Evolutionary conservation across 2,329 filamentous ascomycete genomes (phyloP).

Genomic region (Akanthomyces dipterigenus): DNA sequence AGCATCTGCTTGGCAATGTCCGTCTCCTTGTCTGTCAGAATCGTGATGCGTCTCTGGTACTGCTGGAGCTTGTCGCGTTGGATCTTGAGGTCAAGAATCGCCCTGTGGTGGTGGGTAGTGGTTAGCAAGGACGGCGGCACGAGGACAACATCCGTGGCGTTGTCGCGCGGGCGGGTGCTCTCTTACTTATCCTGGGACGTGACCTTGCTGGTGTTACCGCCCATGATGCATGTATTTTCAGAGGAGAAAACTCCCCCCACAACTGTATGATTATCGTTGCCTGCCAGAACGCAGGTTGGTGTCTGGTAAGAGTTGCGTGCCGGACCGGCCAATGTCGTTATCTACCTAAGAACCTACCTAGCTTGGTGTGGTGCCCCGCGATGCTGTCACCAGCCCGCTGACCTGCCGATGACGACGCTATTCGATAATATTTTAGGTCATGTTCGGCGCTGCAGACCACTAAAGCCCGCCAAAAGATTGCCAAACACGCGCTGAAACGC

Average conservation of each 20-base stretch:
- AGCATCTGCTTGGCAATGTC: slow-evolving; percentile 80
- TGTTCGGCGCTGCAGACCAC: not conserved
- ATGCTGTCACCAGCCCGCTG: slow-evolving; percentile 4
- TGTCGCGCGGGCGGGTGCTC: not conserved
- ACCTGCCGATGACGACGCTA: not conserved
- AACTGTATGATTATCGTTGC: not conserved
- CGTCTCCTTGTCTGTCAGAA: slow-evolving; percentile 81
- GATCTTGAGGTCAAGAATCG: slow-evolving; percentile 94
- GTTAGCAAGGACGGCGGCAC: not conserved
- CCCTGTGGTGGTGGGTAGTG: slow-evolving; percentile 47
- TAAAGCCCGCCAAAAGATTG: not conserved
- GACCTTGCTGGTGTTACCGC: slow-evolving; percentile 49
- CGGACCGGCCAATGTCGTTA: not conserved
- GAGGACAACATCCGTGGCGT: slow-evolving; percentile 11
- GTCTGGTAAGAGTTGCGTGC: not conserved
- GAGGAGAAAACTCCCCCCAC: not conserved
- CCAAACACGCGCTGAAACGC: not conserved
- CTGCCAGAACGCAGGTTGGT: not conserved
- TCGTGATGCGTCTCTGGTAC: slow-evolving; percentile 84
- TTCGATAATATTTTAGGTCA: not conserved
- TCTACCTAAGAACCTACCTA: too few species aligned
- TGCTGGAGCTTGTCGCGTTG: slow-evolving; percentile 96
- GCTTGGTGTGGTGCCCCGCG: slow-evolving; percentile 7
- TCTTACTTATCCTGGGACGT: slow-evolving; percentile 78
- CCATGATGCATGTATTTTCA: slow-evolving; percentile 33